phyloP scores from a whole-genome alignment of 1,284 basidiomycete species.

The Cutaneotrichosporon daszewskae region DNA sequence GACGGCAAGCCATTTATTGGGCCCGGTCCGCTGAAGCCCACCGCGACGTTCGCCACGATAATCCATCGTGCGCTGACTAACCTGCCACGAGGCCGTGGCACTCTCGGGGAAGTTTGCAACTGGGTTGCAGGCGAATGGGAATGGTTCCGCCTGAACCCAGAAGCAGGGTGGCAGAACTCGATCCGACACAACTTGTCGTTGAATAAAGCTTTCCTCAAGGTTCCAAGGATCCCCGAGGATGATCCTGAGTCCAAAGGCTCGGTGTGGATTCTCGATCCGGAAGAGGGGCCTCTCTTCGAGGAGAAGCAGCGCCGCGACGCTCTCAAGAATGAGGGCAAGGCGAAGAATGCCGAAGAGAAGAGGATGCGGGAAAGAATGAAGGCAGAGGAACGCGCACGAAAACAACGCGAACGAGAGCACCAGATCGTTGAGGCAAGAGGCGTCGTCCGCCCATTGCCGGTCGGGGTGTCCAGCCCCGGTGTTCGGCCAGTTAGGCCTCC shows the following conservation, averaged over 20 bases:
- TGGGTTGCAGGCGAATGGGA: constrained; percentile 85
- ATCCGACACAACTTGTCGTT: constrained; percentile 87
- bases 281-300: constrained; percentile 48
- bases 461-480: constrained; percentile 3
- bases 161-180: constrained; percentile 85
- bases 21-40: constrained; percentile 45
- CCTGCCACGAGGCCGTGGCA: constrained; percentile 64
- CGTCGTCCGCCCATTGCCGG: constrained; percentile 13
- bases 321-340: constrained; percentile 40
- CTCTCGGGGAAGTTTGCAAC: constrained; percentile 82
- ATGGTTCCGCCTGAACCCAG: constrained; percentile 78
- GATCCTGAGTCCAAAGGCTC: constrained; percentile 77
- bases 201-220: constrained; percentile 78
- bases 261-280: constrained; percentile 79
- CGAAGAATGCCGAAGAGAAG: constrained; percentile 41
- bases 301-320: constrained; percentile 44
- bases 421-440: constrained; percentile 17
- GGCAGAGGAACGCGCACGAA: constrained; percentile 33
- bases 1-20: constrained; percentile 47
- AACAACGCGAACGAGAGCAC: constrained; percentile 26
- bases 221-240: constrained; percentile 70
- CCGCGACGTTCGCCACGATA: constrained; percentile 45
- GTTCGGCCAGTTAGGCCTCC: constrained; percentile 3
- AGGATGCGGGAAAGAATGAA: constrained; percentile 36
- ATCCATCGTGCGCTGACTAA: constrained; percentile 43